phyloP scores from a whole-genome alignment of 1,284 basidiomycete genomes.

The Volvariella surrecta region DNA sequence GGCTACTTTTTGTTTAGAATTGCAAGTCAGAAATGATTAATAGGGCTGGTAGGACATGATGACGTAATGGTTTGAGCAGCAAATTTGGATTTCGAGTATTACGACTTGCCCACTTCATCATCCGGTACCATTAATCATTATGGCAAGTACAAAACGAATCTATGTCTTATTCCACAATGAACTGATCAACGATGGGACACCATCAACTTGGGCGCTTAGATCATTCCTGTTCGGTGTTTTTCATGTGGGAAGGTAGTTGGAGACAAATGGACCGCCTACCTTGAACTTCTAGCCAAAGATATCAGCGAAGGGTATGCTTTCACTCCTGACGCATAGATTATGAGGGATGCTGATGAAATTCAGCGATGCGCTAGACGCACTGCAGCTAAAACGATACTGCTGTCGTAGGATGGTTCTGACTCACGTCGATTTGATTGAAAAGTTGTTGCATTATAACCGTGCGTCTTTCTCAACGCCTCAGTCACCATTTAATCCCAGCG shows the following conservation, averaged over 20 bases:
- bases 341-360: too few species aligned
- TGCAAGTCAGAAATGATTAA: too few species aligned
- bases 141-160: too few species aligned
- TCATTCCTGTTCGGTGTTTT: conserved; percentile 84
- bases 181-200: too few species aligned
- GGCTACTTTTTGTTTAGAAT: too few species aligned
- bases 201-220: conserved; percentile 31
- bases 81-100: too few species aligned
- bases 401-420: conserved; percentile 97
- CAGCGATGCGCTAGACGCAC: conserved; percentile 84
- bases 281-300: conserved; percentile 72
- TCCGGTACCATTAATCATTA: too few species aligned
- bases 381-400: conserved; percentile 92
- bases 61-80: too few species aligned
- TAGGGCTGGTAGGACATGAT: too few species aligned
- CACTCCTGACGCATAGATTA: too few species aligned
- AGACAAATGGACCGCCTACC: conserved; percentile 86
- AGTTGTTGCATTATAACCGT: conserved; percentile 95
- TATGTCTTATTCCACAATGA: too few species aligned
- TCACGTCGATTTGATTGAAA: conserved; percentile 96
- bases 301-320: conserved; percentile 77
- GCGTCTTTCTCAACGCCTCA: conserved; percentile 25
- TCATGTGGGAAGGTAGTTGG: conserved; percentile 92
- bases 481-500: neutral
- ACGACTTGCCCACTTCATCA: too few species aligned